A percentile compares a stretch with the other conserved stretches of the same genome.
phyloP scores from a whole-genome alignment of 495 filamentous ascomycete genomes.

The Penicillium longicatenatum region DNA sequence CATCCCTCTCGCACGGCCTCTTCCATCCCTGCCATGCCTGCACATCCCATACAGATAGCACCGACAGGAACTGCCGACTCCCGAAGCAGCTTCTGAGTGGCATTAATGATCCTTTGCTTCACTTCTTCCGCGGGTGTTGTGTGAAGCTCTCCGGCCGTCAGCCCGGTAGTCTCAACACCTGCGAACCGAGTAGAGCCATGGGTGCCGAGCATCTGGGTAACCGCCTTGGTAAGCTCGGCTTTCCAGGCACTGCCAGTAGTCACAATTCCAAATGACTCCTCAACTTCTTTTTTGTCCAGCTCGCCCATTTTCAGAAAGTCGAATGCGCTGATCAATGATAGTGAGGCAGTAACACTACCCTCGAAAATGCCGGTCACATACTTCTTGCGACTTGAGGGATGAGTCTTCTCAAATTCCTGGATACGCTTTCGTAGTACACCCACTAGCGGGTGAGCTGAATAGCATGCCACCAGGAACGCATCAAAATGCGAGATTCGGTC shows the following conservation, averaged over 20 bases:
- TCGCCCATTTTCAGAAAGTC: conserved; percentile 25
- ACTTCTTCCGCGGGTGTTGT: conserved; percentile 65
- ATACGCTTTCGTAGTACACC: conserved; percentile 52
- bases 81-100: conserved; percentile 63
- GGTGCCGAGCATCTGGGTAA: conserved; percentile 49
- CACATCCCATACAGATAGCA: conserved; percentile 72
- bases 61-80: conserved; percentile 42
- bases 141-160: conserved; percentile 83
- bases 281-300: conserved; percentile 33
- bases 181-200: conserved; percentile 55
- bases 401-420: conserved; percentile 23
- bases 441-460: conserved; percentile 83
- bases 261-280: conserved; percentile 80
- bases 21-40: conserved; percentile 91
- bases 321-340: conserved; percentile 50
- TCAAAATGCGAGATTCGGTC: conserved; percentile 59
- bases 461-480: conserved; percentile 85
- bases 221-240: conserved; percentile 62
- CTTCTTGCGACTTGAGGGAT: conserved; percentile 32
- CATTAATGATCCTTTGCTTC: conserved; percentile 63
- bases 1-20: conserved; percentile 73
- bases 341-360: conserved; percentile 64
- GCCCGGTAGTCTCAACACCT: conserved; percentile 80
- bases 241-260: conserved; percentile 87
- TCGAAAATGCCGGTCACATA: conserved; percentile 88